Evolutionary conservation across 176 grass and related monocot genomes (phyloP), one percentile per base, ranked within the genome.

Genomic region (Hordeum marinum): DNA sequence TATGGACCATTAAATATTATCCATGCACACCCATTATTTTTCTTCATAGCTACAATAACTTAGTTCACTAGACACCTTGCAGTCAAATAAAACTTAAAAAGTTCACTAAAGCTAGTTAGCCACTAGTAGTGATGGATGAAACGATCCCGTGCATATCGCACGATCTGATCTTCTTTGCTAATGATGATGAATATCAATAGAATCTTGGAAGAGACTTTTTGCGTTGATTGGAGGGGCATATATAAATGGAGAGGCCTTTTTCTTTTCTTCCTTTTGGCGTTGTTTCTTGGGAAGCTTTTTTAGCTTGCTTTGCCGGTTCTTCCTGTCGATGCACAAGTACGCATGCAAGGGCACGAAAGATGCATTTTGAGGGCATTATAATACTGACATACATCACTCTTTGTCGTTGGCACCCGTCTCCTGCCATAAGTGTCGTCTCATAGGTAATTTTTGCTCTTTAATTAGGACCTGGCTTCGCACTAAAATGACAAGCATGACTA

Each of bases 261-360:
- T 41, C 11, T 11, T 58, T 68, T 61, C 72, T 50, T 21, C 26
- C 43, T 83, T 74, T 24, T 63, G 18, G 81, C 3, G 76, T 39
- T 67, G 59, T 80, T 75, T 71, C 60, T 67, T 77, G 29, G 64
- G 41, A 58, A 32, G 73, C 46, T 57, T 79, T 79, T 32, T 50
- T 79, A 60, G 52, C 63, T 54, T 54, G 50, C 50, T 77, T 52
- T 55, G 13, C 65, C 8, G 72, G 43, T 79, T 90, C 78, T 50
- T 86, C 20, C 84, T 86, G 88, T 90, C 84, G 84, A 84, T 86
- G 88, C 83, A 73, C 57, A 71, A 72, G 59, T 59, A 84, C 24
- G 39, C 40, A 37, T 20, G 67, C 73, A 77, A 52, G 32, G 36
- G 45, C 80, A 81, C 15, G 24, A n/a, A 25, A 17, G 50, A 52